phyloP scores from a whole-genome alignment of 164 flowering plant species.

The Berberis thunbergii region DNA sequence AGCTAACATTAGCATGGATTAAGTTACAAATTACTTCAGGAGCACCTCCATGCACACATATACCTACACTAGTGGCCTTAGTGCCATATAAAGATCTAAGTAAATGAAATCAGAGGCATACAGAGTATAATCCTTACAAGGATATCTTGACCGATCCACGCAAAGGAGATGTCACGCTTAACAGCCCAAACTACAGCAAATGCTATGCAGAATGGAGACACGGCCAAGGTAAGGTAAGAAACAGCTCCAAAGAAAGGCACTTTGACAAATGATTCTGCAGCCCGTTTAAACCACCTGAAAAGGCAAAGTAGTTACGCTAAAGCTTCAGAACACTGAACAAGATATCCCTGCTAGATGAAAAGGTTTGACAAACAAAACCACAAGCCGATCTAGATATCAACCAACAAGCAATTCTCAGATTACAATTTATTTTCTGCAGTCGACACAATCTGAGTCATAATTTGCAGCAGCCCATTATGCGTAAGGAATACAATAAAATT shows the following conservation, averaged over 20 bases:
- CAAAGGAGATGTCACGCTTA: constrained; percentile 52
- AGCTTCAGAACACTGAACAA: background rate
- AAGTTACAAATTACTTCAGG: too few relatives aligned
- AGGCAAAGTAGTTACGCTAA: background rate
- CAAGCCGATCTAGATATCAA: background rate
- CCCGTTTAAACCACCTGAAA: constrained; percentile 73
- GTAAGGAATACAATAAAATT: too few relatives aligned
- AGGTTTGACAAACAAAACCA: background rate
- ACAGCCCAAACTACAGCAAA: constrained; percentile 92
- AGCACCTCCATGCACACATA: too few relatives aligned
- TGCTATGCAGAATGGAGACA: constrained; percentile 87
- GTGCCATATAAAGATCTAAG: background rate
- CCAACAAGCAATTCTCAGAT: too few relatives aligned
- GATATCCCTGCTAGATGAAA: background rate
- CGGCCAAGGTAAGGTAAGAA: constrained; percentile 80
- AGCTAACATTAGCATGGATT: too few relatives aligned
- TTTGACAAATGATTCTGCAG: constrained; percentile 68
- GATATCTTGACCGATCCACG: constrained; percentile 99
- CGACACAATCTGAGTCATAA: too few relatives aligned
- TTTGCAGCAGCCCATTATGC: too few relatives aligned
- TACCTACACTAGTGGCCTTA: too few relatives aligned
- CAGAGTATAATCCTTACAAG: constrained; percentile 57
- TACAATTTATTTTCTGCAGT: too few relatives aligned
- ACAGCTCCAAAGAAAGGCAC: constrained; percentile 89
- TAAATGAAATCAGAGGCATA: background rate